A percentile compares a stretch with the other conserved stretches of the same genome.
Evolutionary conservation across 768 basidiomycete species (phyloP).

Genomic region (Mycena haematopus): DNA sequence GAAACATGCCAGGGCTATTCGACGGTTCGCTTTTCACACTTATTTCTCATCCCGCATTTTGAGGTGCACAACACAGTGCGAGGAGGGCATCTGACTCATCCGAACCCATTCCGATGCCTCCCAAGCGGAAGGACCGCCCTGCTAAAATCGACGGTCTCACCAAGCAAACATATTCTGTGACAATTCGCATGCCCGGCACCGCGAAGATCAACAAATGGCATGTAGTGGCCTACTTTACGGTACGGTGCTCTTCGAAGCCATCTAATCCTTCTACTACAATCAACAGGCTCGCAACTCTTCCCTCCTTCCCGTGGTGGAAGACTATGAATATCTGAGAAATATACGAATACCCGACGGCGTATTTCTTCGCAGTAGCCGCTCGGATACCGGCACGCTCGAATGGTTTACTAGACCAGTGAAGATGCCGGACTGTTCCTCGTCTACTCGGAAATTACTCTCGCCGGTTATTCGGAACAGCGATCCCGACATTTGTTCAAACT

Average conservation of each 20-base stretch:
- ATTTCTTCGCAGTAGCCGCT: slow-evolving; percentile 50
- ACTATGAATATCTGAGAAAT: slow-evolving; percentile 56
- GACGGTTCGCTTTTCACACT: slow-evolving; percentile 47
- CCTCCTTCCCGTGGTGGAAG: slow-evolving; percentile 57
- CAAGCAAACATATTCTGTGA: slow-evolving; percentile 70
- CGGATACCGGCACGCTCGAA: slow-evolving; percentile 1
- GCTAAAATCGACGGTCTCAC: slow-evolving; percentile 65
- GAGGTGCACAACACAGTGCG: slow-evolving; percentile 41
- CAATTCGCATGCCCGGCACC: slow-evolving; percentile 54
- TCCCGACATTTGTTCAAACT: not conserved
- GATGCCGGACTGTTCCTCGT: not conserved
- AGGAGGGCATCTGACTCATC: slow-evolving; percentile 53
- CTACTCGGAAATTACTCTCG: not conserved
- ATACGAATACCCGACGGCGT: slow-evolving; percentile 57
- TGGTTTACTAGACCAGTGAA: slow-evolving; percentile 1
- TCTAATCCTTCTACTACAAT: not conserved
- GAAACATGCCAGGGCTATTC: slow-evolving; percentile 61
- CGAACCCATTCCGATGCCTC: slow-evolving; percentile 48
- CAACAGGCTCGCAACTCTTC: slow-evolving; percentile 42
- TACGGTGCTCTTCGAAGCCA: slow-evolving; percentile 33
- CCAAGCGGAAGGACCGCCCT: slow-evolving; percentile 63
- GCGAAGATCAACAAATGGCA: slow-evolving; percentile 62
- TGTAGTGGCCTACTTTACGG: slow-evolving; percentile 64
- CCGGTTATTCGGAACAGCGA: not conserved
- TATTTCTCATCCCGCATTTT: not conserved